phyloP scores from a whole-genome alignment of 495 filamentous ascomycete genomes.

The Neurospora tetrasperma region DNA sequence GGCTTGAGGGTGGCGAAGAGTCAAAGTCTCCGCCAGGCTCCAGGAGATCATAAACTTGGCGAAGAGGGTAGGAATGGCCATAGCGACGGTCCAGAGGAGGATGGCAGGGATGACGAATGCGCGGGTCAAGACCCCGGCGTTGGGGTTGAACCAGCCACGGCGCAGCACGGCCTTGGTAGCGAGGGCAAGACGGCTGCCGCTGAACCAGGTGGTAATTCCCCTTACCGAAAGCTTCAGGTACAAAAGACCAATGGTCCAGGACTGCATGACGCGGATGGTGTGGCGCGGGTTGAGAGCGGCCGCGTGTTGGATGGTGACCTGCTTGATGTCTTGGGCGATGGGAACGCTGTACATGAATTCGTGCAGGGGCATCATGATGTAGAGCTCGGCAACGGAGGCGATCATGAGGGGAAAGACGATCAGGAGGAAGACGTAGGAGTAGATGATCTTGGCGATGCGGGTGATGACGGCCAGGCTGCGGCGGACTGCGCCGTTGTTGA shows the following conservation, averaged over 20 bases:
- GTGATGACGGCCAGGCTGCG: constrained; percentile 13
- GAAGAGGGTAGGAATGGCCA: constrained; percentile 43
- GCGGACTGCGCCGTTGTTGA: constrained; percentile 26
- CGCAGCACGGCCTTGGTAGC: constrained; percentile 67
- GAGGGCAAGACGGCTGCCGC: constrained; percentile 56
- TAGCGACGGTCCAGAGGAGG: constrained; percentile 45
- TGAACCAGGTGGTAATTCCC: constrained; percentile 50
- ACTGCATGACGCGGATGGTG: constrained; percentile 79
- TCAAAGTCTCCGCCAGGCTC: constrained; percentile 16
- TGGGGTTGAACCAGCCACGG: constrained; percentile 72
- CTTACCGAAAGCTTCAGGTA: constrained; percentile 82
- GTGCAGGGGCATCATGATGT: constrained; percentile 79
- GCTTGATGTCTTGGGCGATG: background rate
- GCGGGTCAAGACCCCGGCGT: constrained; percentile 66
- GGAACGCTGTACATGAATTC: constrained; percentile 53
- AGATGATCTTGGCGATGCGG: constrained; percentile 44
- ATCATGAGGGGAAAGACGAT: constrained; percentile 76
- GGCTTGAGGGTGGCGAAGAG: constrained; percentile 7
- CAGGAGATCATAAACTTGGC: constrained; percentile 23
- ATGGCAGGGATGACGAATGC: constrained; percentile 68
- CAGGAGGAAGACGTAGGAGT: constrained; percentile 60
- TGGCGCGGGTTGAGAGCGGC: constrained; percentile 41
- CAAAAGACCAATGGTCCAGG: constrained; percentile 87
- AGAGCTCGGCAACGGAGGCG: constrained; percentile 75
- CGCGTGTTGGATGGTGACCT: background rate